Evolutionary conservation across 805 yeast species (phyloP).

Genomic region (Monosporozyma yasuniensis): DNA sequence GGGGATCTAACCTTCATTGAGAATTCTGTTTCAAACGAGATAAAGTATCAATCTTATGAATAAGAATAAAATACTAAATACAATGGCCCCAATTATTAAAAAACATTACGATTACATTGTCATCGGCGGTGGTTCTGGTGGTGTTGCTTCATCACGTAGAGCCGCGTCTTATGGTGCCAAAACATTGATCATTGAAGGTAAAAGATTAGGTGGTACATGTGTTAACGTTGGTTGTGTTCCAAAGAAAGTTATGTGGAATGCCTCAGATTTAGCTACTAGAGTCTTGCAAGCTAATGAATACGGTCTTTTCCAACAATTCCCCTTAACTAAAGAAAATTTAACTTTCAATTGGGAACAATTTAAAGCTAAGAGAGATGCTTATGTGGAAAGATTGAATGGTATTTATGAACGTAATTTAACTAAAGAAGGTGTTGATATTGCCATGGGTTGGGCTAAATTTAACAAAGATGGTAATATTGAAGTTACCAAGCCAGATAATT

Average conservation of each 20-base stretch:
- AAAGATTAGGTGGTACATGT: slow-evolving; percentile 92
- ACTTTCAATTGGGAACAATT: slow-evolving; percentile 76
- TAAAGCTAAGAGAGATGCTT: slow-evolving; percentile 88
- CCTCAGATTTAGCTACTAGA: slow-evolving; percentile 78
- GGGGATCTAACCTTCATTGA: too few species aligned
- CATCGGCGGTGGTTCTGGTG: slow-evolving; percentile 99
- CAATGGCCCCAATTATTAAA: slow-evolving; percentile 48
- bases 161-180: slow-evolving; percentile 93
- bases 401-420: slow-evolving; percentile 81
- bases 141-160: slow-evolving; percentile 96
- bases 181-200: slow-evolving; percentile 71
- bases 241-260: slow-evolving; percentile 98
- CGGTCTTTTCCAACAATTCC: slow-evolving; percentile 58
- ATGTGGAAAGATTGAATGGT: slow-evolving; percentile 78
- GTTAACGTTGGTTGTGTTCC: slow-evolving; percentile 99
- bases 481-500: slow-evolving; percentile 59
- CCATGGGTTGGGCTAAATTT: slow-evolving; percentile 82
- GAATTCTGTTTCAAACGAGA: not conserved
- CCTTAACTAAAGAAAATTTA: slow-evolving; percentile 40
- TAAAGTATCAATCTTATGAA: slow-evolving; percentile 1
- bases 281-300: slow-evolving; percentile 70
- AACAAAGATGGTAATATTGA: slow-evolving; percentile 64
- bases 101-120: slow-evolving; percentile 82
- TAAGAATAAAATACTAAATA: slow-evolving; percentile 9
- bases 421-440: slow-evolving; percentile 80